Evolutionary conservation across 768 basidiomycete species (phyloP), one percentile per base, ranked within the genome.

Genomic region (Tricholoma flavovirens): DNA sequence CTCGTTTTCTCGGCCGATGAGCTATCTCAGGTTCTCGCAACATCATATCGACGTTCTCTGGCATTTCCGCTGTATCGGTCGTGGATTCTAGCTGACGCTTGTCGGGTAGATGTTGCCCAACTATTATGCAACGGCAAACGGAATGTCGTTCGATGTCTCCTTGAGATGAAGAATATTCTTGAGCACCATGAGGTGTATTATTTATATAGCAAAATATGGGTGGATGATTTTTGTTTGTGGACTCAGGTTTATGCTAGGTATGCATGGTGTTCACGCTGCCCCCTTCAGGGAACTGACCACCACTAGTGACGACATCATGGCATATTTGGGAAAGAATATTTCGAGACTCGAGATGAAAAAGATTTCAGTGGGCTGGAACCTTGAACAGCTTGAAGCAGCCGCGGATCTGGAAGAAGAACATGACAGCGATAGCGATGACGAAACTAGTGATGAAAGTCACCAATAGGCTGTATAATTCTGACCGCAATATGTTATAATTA

Each of bases 141-240:
- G 38, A 73, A 71, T 32, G 74, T 88, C 21, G 67, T 83, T 53
- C 81, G 88, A 61, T 85, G 79, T 63, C 75, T 93, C 33, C 72
- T 94, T 43, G 84, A 83, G 67, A 76, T 86, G 74, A 91, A 87
- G 70, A 67, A 75, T 38, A 83, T 90, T 49, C 69, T 94, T 59
- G 90, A 91, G 63, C 85, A 82, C 62, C 89, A 91, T 60, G 90
- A 90, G 59, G 85, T 88, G 9, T 94, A 93, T 70, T 92, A 91
- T 67, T 76, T 91, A n/a, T 93, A 91, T 68, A 86, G 82, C 69
- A 90, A 90, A 67, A 80, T 92, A 32, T 94, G 91, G 91, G 61
- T 92, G 43, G 86, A 91, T 59, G 91, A 93, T 64, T 86, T 89
- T 62, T 88, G 87, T 61, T 80, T 84, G n/a, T 93, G 91, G 91